phyloP scores from a whole-genome alignment of 2,329 filamentous ascomycete species.

The Fusarium austroafricanum region DNA sequence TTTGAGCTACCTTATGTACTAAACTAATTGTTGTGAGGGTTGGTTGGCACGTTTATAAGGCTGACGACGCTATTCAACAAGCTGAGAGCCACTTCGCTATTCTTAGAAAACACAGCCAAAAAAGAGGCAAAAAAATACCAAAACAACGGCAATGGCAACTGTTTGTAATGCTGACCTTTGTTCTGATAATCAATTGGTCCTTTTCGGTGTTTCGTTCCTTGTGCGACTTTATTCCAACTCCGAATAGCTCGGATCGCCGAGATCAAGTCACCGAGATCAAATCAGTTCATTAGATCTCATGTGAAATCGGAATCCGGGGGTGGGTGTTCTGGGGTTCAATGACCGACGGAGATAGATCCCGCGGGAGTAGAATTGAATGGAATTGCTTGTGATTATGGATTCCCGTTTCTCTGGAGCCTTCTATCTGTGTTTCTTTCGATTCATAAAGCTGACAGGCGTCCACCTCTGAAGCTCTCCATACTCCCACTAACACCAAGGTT shows the following conservation, averaged over 20 bases:
- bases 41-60: slow-evolving; percentile 18
- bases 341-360: slow-evolving; percentile 19
- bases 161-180: slow-evolving; percentile 5
- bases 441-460: not conserved
- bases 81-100: slow-evolving; percentile 7
- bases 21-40: not conserved
- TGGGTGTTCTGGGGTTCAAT: slow-evolving; percentile 29
- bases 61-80: slow-evolving; percentile 23
- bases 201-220: slow-evolving; percentile 1
- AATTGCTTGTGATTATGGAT: slow-evolving; percentile 28
- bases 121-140: not conserved
- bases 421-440: not conserved
- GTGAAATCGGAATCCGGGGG: slow-evolving; percentile 41
- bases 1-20: not conserved
- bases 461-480: not conserved
- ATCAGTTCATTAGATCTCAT: slow-evolving; percentile 27
- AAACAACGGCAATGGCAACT: not conserved
- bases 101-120: not conserved
- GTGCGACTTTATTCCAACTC: slow-evolving; percentile 2
- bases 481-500: not conserved
- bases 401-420: not conserved
- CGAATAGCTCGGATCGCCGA: slow-evolving; percentile 30
- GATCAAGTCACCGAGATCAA: slow-evolving; percentile 26
- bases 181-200: not conserved
- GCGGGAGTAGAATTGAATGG: not conserved